These are phyloP conservation scores for Schwanniomyces yamadae DNA, from an alignment of 805 yeast genomes.

Conservation along the genomic window DNA sequence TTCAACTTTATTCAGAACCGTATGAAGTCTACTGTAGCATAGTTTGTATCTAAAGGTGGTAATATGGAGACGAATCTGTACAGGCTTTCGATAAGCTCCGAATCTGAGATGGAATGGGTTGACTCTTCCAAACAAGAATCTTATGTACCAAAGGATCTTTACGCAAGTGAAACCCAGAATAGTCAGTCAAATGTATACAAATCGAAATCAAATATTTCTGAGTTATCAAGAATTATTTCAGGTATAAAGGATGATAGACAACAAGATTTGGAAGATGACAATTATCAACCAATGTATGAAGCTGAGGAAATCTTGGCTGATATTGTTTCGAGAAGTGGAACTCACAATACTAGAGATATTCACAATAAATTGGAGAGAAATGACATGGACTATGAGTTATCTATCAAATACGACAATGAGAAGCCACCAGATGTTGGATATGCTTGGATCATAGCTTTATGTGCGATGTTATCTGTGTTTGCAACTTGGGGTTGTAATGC, in stretches of 20 bases:
- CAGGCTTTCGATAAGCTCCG: neutral
- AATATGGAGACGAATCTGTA: neutral
- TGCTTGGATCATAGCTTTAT: constrained; percentile 54
- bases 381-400: constrained; percentile 3
- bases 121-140: neutral
- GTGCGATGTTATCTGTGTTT: constrained; percentile 44
- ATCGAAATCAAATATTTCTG: constrained; percentile 13
- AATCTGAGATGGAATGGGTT: neutral
- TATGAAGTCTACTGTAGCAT: no score
- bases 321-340: neutral
- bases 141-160: neutral
- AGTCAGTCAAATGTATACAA: constrained; percentile 1
- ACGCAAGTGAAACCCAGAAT: neutral
- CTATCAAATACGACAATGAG: constrained; percentile 1
- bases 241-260: constrained; percentile 23
- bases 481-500: constrained; percentile 61
- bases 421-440: constrained; percentile 27
- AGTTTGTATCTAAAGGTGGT: no score
- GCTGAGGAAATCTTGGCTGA: neutral
- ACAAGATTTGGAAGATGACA: constrained; percentile 14
- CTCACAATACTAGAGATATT: constrained; percentile 1
- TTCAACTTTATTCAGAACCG: no score
- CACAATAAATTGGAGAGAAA: constrained; percentile 4
- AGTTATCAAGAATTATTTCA: constrained; percentile 15
- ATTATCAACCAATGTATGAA: neutral